A percentile compares a stretch with the other conserved stretches of the same genome.
Evolutionary conservation across 2,329 filamentous ascomycete genomes (phyloP).

Genomic region (Anisogramma anomala): DNA sequence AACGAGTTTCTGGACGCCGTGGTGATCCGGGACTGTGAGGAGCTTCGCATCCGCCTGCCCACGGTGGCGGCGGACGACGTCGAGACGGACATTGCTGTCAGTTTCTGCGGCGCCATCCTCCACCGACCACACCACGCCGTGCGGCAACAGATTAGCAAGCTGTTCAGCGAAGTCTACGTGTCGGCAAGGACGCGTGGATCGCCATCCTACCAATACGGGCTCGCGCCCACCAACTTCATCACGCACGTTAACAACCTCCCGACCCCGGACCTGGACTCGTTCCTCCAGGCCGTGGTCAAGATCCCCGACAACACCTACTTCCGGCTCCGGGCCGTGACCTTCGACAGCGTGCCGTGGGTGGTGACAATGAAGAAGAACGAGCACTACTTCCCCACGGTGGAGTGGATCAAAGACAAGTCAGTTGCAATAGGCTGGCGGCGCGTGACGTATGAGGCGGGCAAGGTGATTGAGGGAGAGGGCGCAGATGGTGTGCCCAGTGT

Average conservation of each 20-base stretch:
- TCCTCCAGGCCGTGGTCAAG: constrained; percentile 68
- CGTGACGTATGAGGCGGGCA: constrained; percentile 14
- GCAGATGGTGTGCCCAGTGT: constrained; percentile 10
- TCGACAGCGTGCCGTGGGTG: constrained; percentile 98
- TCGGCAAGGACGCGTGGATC: constrained; percentile 75
- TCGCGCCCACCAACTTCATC: constrained; percentile 95
- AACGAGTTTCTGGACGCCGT: constrained; percentile 72
- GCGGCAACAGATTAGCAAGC: constrained; percentile 89
- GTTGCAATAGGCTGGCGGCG: constrained; percentile 12
- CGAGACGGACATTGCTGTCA: constrained; percentile 83
- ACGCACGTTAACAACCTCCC: constrained; percentile 85
- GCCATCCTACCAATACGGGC: constrained; percentile 77
- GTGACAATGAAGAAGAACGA: constrained; percentile 99
- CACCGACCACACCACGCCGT: constrained; percentile 94
- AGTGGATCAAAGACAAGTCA: constrained; percentile 44
- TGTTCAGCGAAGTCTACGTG: constrained; percentile 94
- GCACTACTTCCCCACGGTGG: constrained; percentile 73
- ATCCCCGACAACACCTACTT: constrained; percentile 98
- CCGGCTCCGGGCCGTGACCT: constrained; percentile 91
- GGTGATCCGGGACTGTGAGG: constrained; percentile 73
- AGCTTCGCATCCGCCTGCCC: constrained; percentile 64
- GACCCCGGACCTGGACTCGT: constrained; percentile 70
- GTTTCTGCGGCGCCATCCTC: constrained; percentile 89
- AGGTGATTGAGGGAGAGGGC: constrained; percentile 14
- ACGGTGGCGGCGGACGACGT: constrained; percentile 83